A percentile compares a stretch with the other conserved stretches of the same genome.
Conservation (phyloP, 2,329 filamentous ascomycete species). For the Cordyceps tenuipes region DNA sequence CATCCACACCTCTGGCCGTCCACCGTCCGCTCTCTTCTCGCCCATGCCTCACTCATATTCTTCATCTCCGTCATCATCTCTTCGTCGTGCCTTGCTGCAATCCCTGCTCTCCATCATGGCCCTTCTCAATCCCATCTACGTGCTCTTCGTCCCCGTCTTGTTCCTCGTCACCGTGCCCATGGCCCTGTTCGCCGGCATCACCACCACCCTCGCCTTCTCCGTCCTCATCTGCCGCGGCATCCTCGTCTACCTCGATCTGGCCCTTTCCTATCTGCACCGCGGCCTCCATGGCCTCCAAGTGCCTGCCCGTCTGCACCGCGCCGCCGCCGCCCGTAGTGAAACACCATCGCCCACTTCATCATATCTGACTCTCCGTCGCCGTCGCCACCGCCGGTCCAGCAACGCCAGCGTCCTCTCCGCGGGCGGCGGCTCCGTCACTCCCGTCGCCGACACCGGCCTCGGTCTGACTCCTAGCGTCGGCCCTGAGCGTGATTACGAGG, state of each 20-base stretch:
- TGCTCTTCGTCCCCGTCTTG: constrained; percentile 53
- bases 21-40: background rate
- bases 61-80: background rate
- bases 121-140: constrained; percentile 45
- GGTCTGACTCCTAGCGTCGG: constrained; percentile 40
- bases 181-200: constrained; percentile 53
- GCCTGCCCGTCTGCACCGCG: constrained; percentile 23
- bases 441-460: constrained; percentile 28
- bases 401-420: constrained; percentile 23
- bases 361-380: constrained; percentile 8
- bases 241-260: constrained; percentile 56
- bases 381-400: constrained; percentile 26
- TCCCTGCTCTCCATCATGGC: constrained; percentile 32
- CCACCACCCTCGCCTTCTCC: constrained; percentile 52
- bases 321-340: constrained; percentile 15
- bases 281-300: constrained; percentile 37
- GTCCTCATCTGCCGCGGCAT: constrained; percentile 53
- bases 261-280: constrained; percentile 47
- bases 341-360: constrained; percentile 13
- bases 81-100: background rate
- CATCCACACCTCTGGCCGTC: too few species aligned
- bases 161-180: constrained; percentile 55
- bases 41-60: constrained; percentile 13
- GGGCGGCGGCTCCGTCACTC: constrained; percentile 26
- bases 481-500: constrained; percentile 49